These are phyloP conservation scores for Leucaena leucocephala DNA, from an alignment of 306 rosid genomes.

Conservation along the genomic window DNA sequence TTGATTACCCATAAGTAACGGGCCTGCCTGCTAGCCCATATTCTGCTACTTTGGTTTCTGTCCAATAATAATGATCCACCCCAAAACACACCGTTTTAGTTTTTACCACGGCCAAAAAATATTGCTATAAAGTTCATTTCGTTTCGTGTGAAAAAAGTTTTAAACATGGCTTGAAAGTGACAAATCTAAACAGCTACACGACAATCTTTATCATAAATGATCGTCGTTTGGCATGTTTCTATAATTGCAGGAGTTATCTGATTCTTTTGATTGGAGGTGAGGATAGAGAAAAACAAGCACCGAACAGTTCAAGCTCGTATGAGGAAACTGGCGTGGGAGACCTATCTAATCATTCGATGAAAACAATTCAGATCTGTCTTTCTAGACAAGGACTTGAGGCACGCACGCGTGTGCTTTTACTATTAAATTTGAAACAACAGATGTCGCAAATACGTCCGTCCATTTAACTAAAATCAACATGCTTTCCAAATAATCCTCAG, in stretches of 20 bases:
- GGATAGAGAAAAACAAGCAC: neutral
- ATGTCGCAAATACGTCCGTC: no score
- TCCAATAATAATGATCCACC: neutral
- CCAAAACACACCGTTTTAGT: neutral
- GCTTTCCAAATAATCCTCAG: neutral
- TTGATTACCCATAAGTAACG: neutral
- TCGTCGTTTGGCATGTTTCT: neutral
- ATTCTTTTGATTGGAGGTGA: neutral
- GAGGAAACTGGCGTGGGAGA: neutral
- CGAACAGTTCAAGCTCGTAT: neutral
- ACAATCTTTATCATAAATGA: neutral
- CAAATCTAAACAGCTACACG: neutral
- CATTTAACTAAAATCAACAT: neutral
- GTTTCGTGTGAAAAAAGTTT: neutral
- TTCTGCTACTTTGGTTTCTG: neutral
- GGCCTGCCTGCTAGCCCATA: slow-evolving; percentile 6
- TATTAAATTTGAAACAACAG: neutral
- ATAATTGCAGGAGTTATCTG: neutral
- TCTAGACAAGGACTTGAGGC: neutral
- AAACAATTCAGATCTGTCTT: neutral
- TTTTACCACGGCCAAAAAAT: no score
- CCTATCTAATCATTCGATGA: neutral
- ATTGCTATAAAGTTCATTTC: neutral
- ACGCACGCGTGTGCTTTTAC: neutral
- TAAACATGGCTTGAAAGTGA: neutral